Conservation (phyloP, 1,139 yeast genomes). For the Meyerozyma sp. region DNA sequence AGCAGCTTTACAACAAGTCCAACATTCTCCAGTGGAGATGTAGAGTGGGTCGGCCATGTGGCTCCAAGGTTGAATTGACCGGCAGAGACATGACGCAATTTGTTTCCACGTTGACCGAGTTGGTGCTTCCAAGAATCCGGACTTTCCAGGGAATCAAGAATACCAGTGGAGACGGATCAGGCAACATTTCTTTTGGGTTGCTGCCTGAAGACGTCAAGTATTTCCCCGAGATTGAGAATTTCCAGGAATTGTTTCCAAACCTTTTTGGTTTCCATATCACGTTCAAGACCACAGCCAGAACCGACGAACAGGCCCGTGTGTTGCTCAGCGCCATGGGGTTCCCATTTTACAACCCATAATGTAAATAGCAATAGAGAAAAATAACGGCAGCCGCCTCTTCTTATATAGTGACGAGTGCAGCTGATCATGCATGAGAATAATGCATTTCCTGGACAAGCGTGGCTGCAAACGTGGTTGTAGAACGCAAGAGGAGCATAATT, state of each 20-base stretch:
- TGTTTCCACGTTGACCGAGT: conserved; percentile 76
- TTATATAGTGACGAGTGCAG: no score
- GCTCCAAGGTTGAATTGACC: conserved; percentile 73
- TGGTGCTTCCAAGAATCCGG: conserved; percentile 90
- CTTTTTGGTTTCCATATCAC: conserved; percentile 85
- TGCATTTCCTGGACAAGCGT: no score
- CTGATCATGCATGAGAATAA: no score
- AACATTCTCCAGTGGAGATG: conserved; percentile 86
- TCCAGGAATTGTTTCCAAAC: conserved; percentile 85
- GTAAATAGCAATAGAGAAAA: background rate
- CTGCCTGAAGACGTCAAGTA: conserved; percentile 68
- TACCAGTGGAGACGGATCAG: conserved; percentile 76
- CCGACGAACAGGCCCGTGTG: conserved; percentile 88
- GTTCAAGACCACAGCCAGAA: conserved; percentile 83
- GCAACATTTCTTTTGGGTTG: conserved; percentile 83
- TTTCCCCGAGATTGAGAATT: conserved; percentile 92
- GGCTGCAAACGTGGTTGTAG: no score
- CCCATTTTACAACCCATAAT: conserved; percentile 47
- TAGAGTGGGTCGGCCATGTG: conserved; percentile 86
- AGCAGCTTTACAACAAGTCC: conserved; percentile 64
- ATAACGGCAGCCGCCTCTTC: no score
- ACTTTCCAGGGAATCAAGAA: conserved; percentile 76
- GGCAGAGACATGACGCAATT: conserved; percentile 89
- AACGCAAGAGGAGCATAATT: no score
- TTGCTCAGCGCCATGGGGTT: conserved; percentile 78